phyloP scores from a whole-genome alignment of 148 eudicot genomes.

The Diospyros kaki region DNA sequence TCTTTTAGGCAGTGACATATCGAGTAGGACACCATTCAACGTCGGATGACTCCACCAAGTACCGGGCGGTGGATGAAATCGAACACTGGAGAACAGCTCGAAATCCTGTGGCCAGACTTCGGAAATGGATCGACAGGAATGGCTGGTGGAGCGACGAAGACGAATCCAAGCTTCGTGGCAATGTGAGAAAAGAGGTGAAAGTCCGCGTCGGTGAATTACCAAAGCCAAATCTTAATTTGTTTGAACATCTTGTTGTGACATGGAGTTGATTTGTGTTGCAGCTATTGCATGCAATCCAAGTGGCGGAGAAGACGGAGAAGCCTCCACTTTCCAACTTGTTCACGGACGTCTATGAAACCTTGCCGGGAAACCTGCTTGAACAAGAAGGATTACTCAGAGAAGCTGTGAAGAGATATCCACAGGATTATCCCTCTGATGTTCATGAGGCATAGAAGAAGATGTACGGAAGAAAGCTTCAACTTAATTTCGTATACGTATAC shows the following conservation, averaged over 20 bases:
- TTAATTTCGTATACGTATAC: too few species aligned
- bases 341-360: slow-evolving; percentile 60
- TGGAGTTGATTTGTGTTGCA: slow-evolving; percentile 16
- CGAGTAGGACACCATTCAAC: slow-evolving; percentile 88
- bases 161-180: slow-evolving; percentile 44
- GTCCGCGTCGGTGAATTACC: not conserved
- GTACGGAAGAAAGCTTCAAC: too few species aligned
- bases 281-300: slow-evolving; percentile 62
- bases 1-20: slow-evolving; percentile 68
- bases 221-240: not conserved
- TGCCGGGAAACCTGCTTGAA: slow-evolving; percentile 45
- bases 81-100: slow-evolving; percentile 59
- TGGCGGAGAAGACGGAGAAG: slow-evolving; percentile 58
- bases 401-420: slow-evolving; percentile 44
- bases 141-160: slow-evolving; percentile 75
- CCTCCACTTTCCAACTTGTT: slow-evolving; percentile 58
- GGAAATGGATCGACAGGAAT: slow-evolving; percentile 50
- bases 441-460: not conserved
- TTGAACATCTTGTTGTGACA: not conserved
- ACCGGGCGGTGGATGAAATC: slow-evolving; percentile 69
- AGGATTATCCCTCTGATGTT: slow-evolving; percentile 56
- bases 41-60: slow-evolving; percentile 83
- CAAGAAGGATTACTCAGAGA: slow-evolving; percentile 59
- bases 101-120: slow-evolving; percentile 58
- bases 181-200: slow-evolving; percentile 55